Evolutionary conservation across 345 rosid species (phyloP).

Genomic region (Atalantia buxifolia): DNA sequence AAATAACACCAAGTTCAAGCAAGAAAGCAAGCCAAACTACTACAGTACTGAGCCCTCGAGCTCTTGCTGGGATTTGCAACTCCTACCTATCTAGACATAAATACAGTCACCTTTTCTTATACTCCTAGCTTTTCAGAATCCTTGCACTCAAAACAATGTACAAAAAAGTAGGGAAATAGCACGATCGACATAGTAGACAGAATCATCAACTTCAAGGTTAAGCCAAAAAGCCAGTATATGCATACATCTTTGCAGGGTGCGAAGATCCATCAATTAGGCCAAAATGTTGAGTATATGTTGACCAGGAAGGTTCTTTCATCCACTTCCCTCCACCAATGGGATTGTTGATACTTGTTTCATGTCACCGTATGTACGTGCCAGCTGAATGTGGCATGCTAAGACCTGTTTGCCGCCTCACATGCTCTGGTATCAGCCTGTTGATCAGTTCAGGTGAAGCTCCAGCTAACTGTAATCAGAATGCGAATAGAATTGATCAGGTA

Average conservation of each 20-base stretch:
- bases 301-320: not conserved
- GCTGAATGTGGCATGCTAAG: constrained; percentile 32
- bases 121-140: constrained; percentile 24
- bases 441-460: constrained; percentile 71
- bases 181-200: constrained; percentile 9
- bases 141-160: constrained; percentile 24
- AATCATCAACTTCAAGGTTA: constrained; percentile 17
- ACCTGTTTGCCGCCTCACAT: constrained; percentile 45
- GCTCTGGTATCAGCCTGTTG: constrained; percentile 69
- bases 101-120: constrained; percentile 14
- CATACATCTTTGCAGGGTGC: constrained; percentile 11
- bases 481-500: not conserved
- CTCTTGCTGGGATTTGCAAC: constrained; percentile 3
- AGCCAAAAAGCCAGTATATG: constrained; percentile 10
- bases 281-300: constrained; percentile 1
- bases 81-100: constrained; percentile 26
- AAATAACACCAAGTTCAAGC: not conserved
- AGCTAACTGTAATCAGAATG: constrained; percentile 36
- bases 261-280: constrained; percentile 9
- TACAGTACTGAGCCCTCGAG: constrained; percentile 2
- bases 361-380: constrained; percentile 27
- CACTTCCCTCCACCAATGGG: constrained; percentile 4
- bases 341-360: not conserved
- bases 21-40: constrained; percentile 18
- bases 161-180: constrained; percentile 12